These are phyloP conservation scores for Candida mattraensis DNA, from an alignment of 805 yeast species.

Conservation along the genomic window DNA sequence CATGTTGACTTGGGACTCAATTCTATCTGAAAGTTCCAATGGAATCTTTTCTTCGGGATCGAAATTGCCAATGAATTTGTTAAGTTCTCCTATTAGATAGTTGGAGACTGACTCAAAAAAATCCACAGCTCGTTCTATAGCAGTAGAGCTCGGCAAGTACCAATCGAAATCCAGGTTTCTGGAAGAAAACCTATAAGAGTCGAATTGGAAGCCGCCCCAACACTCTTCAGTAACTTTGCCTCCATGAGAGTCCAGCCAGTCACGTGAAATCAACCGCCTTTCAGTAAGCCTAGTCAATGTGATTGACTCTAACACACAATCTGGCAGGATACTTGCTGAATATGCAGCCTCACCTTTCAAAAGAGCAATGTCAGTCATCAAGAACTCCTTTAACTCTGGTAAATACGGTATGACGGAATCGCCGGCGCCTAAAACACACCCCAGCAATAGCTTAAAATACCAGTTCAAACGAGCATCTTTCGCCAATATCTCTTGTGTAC, in stretches of 20 bases:
- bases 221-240: slow-evolving; percentile 44
- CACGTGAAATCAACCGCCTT: slow-evolving; percentile 51
- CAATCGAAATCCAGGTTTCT: slow-evolving; percentile 62
- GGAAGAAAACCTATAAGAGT: slow-evolving; percentile 45
- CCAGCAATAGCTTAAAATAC: slow-evolving; percentile 67
- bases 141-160: slow-evolving; percentile 65
- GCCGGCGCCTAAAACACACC: slow-evolving; percentile 70
- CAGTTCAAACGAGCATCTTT: slow-evolving; percentile 76
- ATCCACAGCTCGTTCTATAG: slow-evolving; percentile 59
- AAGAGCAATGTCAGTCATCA: slow-evolving; percentile 43
- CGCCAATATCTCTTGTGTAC: slow-evolving; percentile 67
- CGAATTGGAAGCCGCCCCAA: slow-evolving; percentile 78
- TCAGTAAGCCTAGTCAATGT: slow-evolving; percentile 62
- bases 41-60: slow-evolving; percentile 41
- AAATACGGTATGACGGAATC: slow-evolving; percentile 42
- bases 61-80: slow-evolving; percentile 48
- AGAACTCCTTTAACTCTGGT: slow-evolving; percentile 46
- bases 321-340: slow-evolving; percentile 54
- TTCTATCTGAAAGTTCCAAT: slow-evolving; percentile 25
- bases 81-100: slow-evolving; percentile 48
- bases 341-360: slow-evolving; percentile 62
- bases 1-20: slow-evolving; percentile 24
- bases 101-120: slow-evolving; percentile 52
- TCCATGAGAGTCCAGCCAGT: slow-evolving; percentile 37
- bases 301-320: slow-evolving; percentile 62